Evolutionary conservation across 2,329 filamentous ascomycete genomes (phyloP).

Genomic region (Paracamarosporium sp.): DNA sequence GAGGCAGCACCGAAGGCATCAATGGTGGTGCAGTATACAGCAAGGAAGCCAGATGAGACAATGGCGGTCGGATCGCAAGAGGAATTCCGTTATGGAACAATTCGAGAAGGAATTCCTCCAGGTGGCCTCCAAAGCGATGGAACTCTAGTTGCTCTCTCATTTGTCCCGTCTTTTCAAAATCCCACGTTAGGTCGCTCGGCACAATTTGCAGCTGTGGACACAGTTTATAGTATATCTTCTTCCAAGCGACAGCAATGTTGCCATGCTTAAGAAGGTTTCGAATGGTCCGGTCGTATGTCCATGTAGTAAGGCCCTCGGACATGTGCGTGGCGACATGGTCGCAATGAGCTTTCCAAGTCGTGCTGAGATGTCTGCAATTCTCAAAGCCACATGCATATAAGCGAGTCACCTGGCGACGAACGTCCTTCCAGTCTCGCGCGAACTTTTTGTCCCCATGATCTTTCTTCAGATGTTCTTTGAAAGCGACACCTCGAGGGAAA

Average conservation of each 20-base stretch:
- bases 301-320: slow-evolving; percentile 1
- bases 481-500: slow-evolving; percentile 6
- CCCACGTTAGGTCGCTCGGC: slow-evolving; percentile 9
- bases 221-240: neutral
- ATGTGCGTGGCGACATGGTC: slow-evolving; percentile 15
- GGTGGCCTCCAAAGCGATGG: neutral
- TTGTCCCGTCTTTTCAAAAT: slow-evolving; percentile 4
- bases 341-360: slow-evolving; percentile 13
- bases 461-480: slow-evolving; percentile 12
- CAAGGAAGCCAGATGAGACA: neutral
- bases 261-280: slow-evolving; percentile 13
- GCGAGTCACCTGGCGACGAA: neutral
- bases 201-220: slow-evolving; percentile 6
- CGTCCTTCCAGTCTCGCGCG: neutral
- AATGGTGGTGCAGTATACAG: neutral
- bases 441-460: slow-evolving; percentile 3
- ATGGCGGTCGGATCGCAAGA: neutral
- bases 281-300: slow-evolving; percentile 16
- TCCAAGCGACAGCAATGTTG: slow-evolving; percentile 6
- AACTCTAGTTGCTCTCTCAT: slow-evolving; percentile 15
- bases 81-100: slow-evolving; percentile 13
- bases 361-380: slow-evolving; percentile 6
- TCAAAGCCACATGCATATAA: slow-evolving; percentile 18
- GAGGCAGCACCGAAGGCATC: neutral
- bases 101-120: slow-evolving; percentile 8